Evolutionary conservation across 164 flowering plant species (phyloP), one percentile per base, ranked within the genome.

Genomic region (Vitis rupestris): DNA sequence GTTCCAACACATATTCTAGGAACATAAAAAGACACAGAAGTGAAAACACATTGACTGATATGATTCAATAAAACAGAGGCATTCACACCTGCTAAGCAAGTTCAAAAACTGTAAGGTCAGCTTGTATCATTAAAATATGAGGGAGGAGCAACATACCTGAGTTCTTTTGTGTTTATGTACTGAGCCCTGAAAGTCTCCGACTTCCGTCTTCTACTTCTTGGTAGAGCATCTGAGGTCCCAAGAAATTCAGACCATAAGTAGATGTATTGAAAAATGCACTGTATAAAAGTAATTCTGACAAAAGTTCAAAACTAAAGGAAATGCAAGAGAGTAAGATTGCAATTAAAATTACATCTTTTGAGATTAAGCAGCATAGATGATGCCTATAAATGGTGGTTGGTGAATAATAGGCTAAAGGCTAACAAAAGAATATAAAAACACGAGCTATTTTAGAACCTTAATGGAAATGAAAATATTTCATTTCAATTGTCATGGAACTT

Each of bases 171-270:
- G 71, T 88, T 80, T 71, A 96, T 90, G 72, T 96, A 96, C 52
- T 96, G 98, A 44, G 92, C 83, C 72, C 99, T 82, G 71, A 84
- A 83, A 12, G 99, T 96, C 73, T 91, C 97, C 55, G 99, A 96
- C 8, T 89, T 90, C 51, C 92, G 83, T 70, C 99, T 82, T 78
- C 94, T 88, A 17, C 70, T 1, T 78, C 65, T 77, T 30, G 87
- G 85, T 67, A 81, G 69, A 61, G 61, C 66, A 53, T 87, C 97
- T 81, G 90, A 64, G 55, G 58, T 58, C 57, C 53, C 69, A 68
- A 62, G 53, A 72, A 29, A 59, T 47, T 15, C 29, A 64, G 10
- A 30, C 15, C 50, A 62, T 15, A 54, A 54, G 50, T 61, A 54
- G 52, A 52, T 37, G 23, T 50, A 62, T 13, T 19, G 61, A 72